Percentiles rank a stretch among this genome's conserved stretches.
These are phyloP conservation scores for Globisporangium iwayamae DNA, from an alignment of 352 stramenopile genomes.

Conservation along the genomic window DNA sequence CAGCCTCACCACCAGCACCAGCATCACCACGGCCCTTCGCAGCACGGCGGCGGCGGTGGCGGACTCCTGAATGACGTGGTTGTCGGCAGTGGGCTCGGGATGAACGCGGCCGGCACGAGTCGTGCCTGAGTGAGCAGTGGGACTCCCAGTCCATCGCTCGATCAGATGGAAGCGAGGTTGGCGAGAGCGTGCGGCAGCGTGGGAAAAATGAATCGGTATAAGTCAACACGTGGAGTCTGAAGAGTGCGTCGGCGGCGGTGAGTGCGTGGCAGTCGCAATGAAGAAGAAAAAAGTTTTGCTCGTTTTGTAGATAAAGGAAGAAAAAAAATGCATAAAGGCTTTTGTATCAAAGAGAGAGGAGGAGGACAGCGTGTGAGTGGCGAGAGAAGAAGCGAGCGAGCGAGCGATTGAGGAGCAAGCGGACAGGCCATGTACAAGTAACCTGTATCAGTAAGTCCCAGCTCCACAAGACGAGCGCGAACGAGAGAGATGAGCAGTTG, in stretches of 20 bases:
- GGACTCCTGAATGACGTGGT: constrained; percentile 32
- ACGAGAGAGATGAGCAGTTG: constrained; percentile 12
- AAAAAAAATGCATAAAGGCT: constrained; percentile 47
- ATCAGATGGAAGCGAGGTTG: constrained; percentile 7
- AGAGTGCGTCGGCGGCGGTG: constrained; percentile 20
- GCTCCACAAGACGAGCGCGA: constrained; percentile 15
- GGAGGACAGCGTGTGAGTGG: constrained; percentile 2
- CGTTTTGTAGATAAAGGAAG: constrained; percentile 61
- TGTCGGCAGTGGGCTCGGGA: constrained; percentile 28
- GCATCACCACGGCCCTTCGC: constrained; percentile 20
- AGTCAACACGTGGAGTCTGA: constrained; percentile 12
- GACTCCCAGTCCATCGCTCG: background rate
- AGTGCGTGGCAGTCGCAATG: constrained; percentile 12
- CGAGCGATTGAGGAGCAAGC: constrained; percentile 24
- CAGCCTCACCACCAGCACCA: constrained; percentile 35
- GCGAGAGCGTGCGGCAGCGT: constrained; percentile 5
- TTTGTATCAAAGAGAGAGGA: constrained; percentile 53
- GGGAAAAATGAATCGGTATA: constrained; percentile 19
- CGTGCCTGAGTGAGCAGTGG: constrained; percentile 36
- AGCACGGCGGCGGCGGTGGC: constrained; percentile 20
- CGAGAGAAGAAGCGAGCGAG: constrained; percentile 18
- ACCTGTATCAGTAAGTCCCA: constrained; percentile 70
- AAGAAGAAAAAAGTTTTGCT: constrained; percentile 46
- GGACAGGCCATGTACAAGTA: constrained; percentile 44
- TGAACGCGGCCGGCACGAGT: constrained; percentile 38